Conservation (phyloP, 108 stramenopile species). For the Nannochloropsis salina region DNA sequence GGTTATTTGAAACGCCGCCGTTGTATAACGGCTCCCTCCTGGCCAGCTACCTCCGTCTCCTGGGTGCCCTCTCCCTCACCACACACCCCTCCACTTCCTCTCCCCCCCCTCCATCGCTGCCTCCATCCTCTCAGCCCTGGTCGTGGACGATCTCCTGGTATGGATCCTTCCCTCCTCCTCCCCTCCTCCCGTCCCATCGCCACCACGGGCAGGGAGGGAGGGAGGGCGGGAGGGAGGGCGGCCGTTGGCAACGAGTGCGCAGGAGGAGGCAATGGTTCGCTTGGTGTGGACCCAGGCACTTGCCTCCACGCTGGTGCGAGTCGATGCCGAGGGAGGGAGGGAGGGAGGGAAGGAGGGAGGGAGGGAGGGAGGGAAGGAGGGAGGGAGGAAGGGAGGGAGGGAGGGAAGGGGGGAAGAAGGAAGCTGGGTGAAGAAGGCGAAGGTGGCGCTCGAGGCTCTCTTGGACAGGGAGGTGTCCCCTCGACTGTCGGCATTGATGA, state of each 20-base stretch:
- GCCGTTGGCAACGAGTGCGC: not conserved
- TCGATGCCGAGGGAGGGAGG: conserved; percentile 9
- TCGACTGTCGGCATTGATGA: not conserved
- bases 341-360: not conserved
- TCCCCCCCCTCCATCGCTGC: not conserved
- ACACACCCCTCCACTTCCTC: conserved; percentile 14
- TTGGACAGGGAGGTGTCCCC: not conserved
- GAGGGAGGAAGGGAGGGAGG: not conserved
- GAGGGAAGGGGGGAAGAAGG: not conserved
- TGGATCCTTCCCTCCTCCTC: not conserved
- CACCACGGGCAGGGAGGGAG: not conserved
- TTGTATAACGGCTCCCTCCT: not conserved
- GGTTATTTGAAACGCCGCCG: not conserved
- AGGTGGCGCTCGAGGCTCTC: not conserved
- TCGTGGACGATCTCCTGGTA: not conserved
- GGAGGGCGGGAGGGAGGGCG: not conserved
- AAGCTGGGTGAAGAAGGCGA: not conserved
- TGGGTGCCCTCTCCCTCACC: not conserved
- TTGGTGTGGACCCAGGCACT: not conserved
- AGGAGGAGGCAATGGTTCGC: not conserved
- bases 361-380: not conserved
- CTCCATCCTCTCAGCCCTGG: not conserved
- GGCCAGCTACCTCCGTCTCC: not conserved
- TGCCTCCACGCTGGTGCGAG: not conserved
- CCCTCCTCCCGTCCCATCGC: not conserved